These are phyloP conservation scores for Kluyveromyces sp. DNA, from an alignment of 1,139 yeast genomes.

Conservation along the genomic window DNA sequence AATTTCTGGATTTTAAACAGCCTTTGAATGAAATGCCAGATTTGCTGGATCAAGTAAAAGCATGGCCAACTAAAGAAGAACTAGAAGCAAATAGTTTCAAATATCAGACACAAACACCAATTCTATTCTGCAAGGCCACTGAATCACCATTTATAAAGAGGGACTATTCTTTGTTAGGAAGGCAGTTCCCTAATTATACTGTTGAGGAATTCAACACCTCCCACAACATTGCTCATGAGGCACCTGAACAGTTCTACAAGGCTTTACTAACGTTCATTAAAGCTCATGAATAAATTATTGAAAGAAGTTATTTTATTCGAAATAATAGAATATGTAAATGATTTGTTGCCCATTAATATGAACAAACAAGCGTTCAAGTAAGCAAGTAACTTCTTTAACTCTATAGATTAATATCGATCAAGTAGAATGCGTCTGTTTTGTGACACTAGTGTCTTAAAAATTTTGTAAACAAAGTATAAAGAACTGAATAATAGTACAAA, in stretches of 20 bases:
- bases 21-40: slow-evolving; percentile 23
- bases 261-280: slow-evolving; percentile 15
- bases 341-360: too few species aligned
- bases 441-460: too few species aligned
- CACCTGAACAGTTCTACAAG: slow-evolving; percentile 15
- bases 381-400: too few species aligned
- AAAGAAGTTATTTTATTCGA: too few species aligned
- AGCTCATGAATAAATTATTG: slow-evolving; percentile 4
- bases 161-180: slow-evolving; percentile 13
- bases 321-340: too few species aligned
- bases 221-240: slow-evolving; percentile 23
- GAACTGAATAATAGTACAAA: not conserved
- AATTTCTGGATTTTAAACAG: slow-evolving; percentile 17
- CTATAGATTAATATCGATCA: too few species aligned
- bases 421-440: too few species aligned
- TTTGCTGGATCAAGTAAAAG: slow-evolving; percentile 16
- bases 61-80: slow-evolving; percentile 18
- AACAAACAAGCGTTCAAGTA: too few species aligned
- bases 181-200: slow-evolving; percentile 15
- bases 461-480: too few species aligned
- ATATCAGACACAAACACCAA: slow-evolving; percentile 11
- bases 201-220: slow-evolving; percentile 21
- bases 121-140: slow-evolving; percentile 21
- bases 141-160: slow-evolving; percentile 17
- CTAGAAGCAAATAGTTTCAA: not conserved